A percentile compares a stretch with the other conserved stretches of the same genome.
Evolutionary conservation across 805 yeast genomes (phyloP).

Genomic region (Clavispora vitiphila): DNA sequence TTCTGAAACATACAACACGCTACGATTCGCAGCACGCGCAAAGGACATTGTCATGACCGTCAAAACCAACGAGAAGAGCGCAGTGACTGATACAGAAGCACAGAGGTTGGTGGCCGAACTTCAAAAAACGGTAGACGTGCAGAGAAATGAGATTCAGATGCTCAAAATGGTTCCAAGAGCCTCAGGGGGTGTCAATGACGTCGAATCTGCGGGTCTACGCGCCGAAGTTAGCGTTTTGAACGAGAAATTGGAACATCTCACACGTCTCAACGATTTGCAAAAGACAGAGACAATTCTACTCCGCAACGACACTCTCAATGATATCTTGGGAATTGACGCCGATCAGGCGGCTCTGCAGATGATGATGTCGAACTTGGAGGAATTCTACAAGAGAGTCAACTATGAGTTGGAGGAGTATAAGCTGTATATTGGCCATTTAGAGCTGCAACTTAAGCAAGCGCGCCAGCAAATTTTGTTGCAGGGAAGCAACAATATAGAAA

Average conservation of each 20-base stretch:
- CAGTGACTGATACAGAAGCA: conserved; percentile 37
- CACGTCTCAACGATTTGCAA: conserved; percentile 58
- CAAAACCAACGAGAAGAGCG: conserved; percentile 40
- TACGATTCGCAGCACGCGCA: conserved; percentile 90
- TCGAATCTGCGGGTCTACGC: conserved; percentile 21
- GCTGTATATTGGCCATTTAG: conserved; percentile 57
- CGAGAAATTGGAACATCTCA: conserved; percentile 66
- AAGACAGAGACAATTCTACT: conserved; percentile 51
- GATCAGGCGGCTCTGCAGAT: conserved; percentile 34
- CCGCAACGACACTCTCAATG: conserved; percentile 56
- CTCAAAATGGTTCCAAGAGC: conserved; percentile 19
- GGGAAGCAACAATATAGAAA: not conserved
- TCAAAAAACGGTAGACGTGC: conserved; percentile 55
- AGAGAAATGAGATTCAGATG: conserved; percentile 46
- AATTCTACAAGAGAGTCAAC: conserved; percentile 41
- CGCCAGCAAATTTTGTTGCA: conserved; percentile 14
- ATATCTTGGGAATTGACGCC: conserved; percentile 43
- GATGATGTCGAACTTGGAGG: conserved; percentile 45
- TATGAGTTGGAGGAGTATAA: conserved; percentile 55
- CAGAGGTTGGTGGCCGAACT: conserved; percentile 50
- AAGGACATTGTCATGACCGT: conserved; percentile 76
- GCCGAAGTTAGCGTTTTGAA: conserved; percentile 63
- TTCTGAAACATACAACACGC: conserved; percentile 81
- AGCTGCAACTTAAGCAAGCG: conserved; percentile 42
- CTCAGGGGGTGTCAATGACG: conserved; percentile 7